Evolutionary conservation across 495 filamentous ascomycete species (phyloP), one percentile per base, ranked within the genome.

Genomic region (Hamigera avellanea): DNA sequence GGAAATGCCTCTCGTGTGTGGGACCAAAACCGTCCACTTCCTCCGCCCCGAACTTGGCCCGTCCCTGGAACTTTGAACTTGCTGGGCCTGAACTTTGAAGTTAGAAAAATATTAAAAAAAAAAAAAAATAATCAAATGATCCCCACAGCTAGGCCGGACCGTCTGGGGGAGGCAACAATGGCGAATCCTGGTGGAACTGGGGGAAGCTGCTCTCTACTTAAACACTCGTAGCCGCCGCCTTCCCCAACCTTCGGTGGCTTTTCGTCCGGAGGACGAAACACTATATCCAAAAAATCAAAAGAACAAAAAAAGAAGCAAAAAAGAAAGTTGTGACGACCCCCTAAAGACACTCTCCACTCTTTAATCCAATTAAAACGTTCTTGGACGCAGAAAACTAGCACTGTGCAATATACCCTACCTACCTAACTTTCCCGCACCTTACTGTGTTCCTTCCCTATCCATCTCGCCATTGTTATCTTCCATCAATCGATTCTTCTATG

Each of bases 1-100:
- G 45, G 48, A 52, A 52, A 52, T 45, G 42, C 39, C 48, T 48
- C 48, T 45, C 34, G 44, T 52, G 49, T n/a, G 48, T 45, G 45
- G 49, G 49, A n/a, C n/a, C n/a, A n/a, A n/a, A 44, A 44, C 36
- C 35, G 28, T 39, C 25, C 21, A 35, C 35, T 34, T 14, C 26
- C 43, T 35, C 46, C 38, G 40, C 41, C 36, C 48, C 39, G 39
- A 42, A 45, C 39, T 36, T 44, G 35, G 41, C 38, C 44, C 43
- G 38, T 39, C 26, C 21, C 13, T 32, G 7, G n/a, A n/a, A n/a
- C n/a, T n/a, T 4, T 23, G 21, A 23, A 9, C 21, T 9, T 23
- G 21, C 21, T 23, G 9, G 9, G 21, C 21, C 21, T 23, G 21
- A 23, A 9, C 21, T n/a, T n/a, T n/a, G n/a, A n/a, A n/a, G n/a